phyloP scores from a whole-genome alignment of 495 filamentous ascomycete genomes.

The Xylaria cubensis region DNA sequence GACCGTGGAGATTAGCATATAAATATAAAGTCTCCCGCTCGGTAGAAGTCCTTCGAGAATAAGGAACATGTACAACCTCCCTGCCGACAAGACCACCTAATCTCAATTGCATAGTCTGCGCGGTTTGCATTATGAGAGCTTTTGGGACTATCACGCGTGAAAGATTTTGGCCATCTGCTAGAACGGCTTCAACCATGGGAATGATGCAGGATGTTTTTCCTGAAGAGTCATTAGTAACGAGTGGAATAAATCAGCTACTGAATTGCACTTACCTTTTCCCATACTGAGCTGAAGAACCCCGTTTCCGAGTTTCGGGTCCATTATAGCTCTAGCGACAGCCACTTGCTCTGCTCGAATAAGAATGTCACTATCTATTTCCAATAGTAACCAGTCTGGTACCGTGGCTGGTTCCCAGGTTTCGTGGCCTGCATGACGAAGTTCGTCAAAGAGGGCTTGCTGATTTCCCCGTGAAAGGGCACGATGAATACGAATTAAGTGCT shows the following conservation, averaged over 20 bases:
- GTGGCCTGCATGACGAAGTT: constrained; percentile 54
- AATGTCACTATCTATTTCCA: constrained; percentile 64
- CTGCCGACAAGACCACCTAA: constrained; percentile 58
- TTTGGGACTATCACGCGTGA: constrained; percentile 59
- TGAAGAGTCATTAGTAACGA: constrained; percentile 24
- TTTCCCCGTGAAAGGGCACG: constrained; percentile 37
- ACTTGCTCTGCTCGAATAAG: constrained; percentile 60
- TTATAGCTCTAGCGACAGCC: constrained; percentile 59
- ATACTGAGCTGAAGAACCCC: constrained; percentile 64
- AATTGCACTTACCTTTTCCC: constrained; percentile 52
- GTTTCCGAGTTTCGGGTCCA: constrained; percentile 55
- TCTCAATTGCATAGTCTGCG: constrained; percentile 54
- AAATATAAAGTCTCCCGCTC: constrained; percentile 36
- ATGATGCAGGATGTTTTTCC: constrained; percentile 62
- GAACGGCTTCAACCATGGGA: constrained; percentile 57
- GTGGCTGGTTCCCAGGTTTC: constrained; percentile 56
- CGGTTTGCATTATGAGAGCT: constrained; percentile 57
- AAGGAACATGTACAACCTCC: constrained; percentile 55
- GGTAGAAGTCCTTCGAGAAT: constrained; percentile 54
- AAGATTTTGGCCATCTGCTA: constrained; percentile 55
- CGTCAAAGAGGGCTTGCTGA: constrained; percentile 40
- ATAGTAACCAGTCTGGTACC: constrained; percentile 60
- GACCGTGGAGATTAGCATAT: constrained; percentile 47
- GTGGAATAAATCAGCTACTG: not conserved
- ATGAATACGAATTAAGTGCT: constrained; percentile 51